These are phyloP conservation scores for Candida dubliniensis DNA, from an alignment of 1,139 yeast genomes.

Conservation along the genomic window DNA sequence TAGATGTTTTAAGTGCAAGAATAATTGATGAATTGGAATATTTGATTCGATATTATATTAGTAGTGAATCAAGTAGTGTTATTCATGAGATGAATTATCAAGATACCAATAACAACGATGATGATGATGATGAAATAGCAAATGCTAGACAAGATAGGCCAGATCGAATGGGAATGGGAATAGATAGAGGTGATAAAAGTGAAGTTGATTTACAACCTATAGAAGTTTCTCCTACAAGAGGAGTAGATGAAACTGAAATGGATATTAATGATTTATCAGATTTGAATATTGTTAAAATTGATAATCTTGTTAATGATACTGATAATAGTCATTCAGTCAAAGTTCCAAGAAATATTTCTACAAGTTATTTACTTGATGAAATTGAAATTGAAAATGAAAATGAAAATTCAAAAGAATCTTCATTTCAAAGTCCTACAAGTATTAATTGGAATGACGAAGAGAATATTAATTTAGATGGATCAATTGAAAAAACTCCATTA, in stretches of 20 bases:
- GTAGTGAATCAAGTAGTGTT: slow-evolving; percentile 24
- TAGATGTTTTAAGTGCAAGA: slow-evolving; percentile 77
- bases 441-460: slow-evolving; percentile 48
- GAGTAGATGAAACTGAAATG: slow-evolving; percentile 16
- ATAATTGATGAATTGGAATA: slow-evolving; percentile 71
- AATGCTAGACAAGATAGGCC: slow-evolving; percentile 4
- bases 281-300: slow-evolving; percentile 39
- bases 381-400: neutral
- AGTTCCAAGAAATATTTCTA: slow-evolving; percentile 10
- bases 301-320: slow-evolving; percentile 33
- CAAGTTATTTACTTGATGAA: slow-evolving; percentile 15
- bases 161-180: slow-evolving; percentile 3
- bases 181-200: neutral
- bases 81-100: slow-evolving; percentile 24
- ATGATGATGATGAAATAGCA: slow-evolving; percentile 1
- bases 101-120: slow-evolving; percentile 12
- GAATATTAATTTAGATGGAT: slow-evolving; percentile 25
- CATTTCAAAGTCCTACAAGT: slow-evolving; percentile 45
- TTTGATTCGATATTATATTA: slow-evolving; percentile 37
- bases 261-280: slow-evolving; percentile 44
- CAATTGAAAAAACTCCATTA: slow-evolving; percentile 7
- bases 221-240: slow-evolving; percentile 9
- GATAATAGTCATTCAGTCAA: slow-evolving; percentile 12
- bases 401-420: slow-evolving; percentile 26
- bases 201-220: slow-evolving; percentile 10